These are phyloP conservation scores for Hypomontagnella monticulosa DNA, from an alignment of 495 filamentous ascomycete species.

Conservation along the genomic window DNA sequence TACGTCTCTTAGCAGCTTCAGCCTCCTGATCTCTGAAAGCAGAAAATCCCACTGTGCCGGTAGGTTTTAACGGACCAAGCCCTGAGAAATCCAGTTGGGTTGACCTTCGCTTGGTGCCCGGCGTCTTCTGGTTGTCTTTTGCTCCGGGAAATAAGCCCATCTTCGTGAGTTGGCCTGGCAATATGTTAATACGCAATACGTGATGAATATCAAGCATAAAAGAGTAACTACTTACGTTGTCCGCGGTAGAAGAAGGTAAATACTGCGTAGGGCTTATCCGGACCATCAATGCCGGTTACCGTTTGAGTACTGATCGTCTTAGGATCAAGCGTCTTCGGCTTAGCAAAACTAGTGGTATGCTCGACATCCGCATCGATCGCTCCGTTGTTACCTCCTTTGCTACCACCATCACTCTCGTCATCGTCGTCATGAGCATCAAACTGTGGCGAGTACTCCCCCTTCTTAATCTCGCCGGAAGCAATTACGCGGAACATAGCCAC, in stretches of 20 bases:
- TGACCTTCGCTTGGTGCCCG: slow-evolving; percentile 74
- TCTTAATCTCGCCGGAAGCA: slow-evolving; percentile 95
- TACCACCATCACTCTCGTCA: slow-evolving; percentile 66
- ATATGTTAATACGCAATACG: slow-evolving; percentile 33
- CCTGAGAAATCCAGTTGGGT: slow-evolving; percentile 82
- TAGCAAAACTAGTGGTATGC: slow-evolving; percentile 98
- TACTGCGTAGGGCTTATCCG: slow-evolving; percentile 92
- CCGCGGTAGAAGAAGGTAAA: slow-evolving; percentile 99
- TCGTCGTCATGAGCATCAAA: slow-evolving; percentile 97
- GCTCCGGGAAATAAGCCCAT: slow-evolving; percentile 82
- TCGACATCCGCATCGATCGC: slow-evolving; percentile 76
- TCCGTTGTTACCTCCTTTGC: slow-evolving; percentile 52
- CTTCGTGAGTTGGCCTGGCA: slow-evolving; percentile 85
- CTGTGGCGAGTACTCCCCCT: slow-evolving; percentile 96
- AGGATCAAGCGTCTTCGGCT: slow-evolving; percentile 95
- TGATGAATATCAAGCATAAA: slow-evolving; percentile 11
- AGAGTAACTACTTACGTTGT: slow-evolving; percentile 73
- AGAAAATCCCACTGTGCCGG: slow-evolving; percentile 87
- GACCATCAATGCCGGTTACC: slow-evolving; percentile 96
- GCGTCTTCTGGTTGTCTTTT: slow-evolving; percentile 66
- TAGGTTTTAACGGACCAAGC: slow-evolving; percentile 83
- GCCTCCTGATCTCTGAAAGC: slow-evolving; percentile 79
- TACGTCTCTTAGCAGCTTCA: slow-evolving; percentile 59
- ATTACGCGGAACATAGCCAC: slow-evolving; percentile 95
- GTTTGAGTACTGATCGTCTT: slow-evolving; percentile 98